These are phyloP conservation scores for Brassica nigra DNA, from an alignment of 345 rosid genomes.

Conservation along the genomic window DNA sequence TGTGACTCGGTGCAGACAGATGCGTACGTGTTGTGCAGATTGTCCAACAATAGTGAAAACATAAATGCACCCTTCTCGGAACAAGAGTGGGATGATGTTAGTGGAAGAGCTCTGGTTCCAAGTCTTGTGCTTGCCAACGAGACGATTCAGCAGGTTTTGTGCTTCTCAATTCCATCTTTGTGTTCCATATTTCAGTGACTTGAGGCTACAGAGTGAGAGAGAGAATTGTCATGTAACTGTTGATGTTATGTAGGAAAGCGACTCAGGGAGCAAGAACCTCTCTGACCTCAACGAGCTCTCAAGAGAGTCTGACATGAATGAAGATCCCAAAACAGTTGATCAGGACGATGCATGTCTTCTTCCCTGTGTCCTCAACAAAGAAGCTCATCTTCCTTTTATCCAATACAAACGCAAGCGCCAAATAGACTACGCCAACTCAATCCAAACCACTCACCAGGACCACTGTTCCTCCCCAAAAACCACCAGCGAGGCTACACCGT, in stretches of 20 bases:
- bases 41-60: not conserved
- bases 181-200: not conserved
- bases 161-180: not conserved
- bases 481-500: not conserved
- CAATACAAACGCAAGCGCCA: not conserved
- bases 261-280: not conserved
- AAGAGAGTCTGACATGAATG: not conserved
- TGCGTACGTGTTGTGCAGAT: not conserved
- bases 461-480: not conserved
- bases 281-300: not conserved
- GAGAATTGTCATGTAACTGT: not conserved
- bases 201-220: not conserved
- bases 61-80: not conserved
- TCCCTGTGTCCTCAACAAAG: not conserved
- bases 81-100: not conserved
- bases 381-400: not conserved
- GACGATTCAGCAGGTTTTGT: not conserved
- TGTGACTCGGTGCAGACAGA: not conserved
- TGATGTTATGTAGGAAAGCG: not conserved
- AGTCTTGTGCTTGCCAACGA: not conserved
- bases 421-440: not conserved
- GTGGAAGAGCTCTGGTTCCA: not conserved
- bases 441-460: not conserved
- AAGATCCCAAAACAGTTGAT: not conserved
- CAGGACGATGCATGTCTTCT: not conserved